A percentile compares a stretch with the other conserved stretches of the same genome.
These are phyloP conservation scores for Pseudocercospora fuligena DNA, from an alignment of 2,329 filamentous ascomycete genomes.

Conservation along the genomic window DNA sequence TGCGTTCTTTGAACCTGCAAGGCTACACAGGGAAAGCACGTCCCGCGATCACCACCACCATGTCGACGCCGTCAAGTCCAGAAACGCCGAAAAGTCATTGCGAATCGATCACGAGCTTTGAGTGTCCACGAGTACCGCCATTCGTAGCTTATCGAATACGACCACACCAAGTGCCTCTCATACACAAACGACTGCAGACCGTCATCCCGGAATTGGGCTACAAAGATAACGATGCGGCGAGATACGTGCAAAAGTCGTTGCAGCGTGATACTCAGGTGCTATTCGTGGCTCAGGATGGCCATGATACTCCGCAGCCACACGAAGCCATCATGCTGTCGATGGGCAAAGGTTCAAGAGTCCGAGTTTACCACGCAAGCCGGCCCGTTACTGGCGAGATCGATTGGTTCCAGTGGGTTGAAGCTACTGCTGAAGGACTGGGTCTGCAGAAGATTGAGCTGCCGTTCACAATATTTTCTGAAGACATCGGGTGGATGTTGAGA, in stretches of 20 bases:
- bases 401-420: conserved; percentile 18
- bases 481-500: conserved; percentile 21
- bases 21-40: neutral
- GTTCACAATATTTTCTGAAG: conserved; percentile 19
- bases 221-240: conserved; percentile 9
- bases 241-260: conserved; percentile 16
- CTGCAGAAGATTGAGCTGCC: conserved; percentile 21
- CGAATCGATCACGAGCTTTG: conserved; percentile 12
- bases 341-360: conserved; percentile 17
- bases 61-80: neutral
- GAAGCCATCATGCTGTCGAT: conserved; percentile 18
- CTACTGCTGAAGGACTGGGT: conserved; percentile 13
- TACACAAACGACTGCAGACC: conserved; percentile 17
- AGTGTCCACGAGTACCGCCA: neutral
- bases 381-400: conserved; percentile 1
- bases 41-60: neutral
- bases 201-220: conserved; percentile 13
- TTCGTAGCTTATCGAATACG: conserved; percentile 18
- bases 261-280: conserved; percentile 19
- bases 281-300: conserved; percentile 15
- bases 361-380: conserved; percentile 11
- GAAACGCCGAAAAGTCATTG: neutral
- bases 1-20: neutral
- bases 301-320: conserved; percentile 16
- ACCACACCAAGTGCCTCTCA: conserved; percentile 12